A percentile compares a stretch with the other conserved stretches of the same genome.
These are phyloP conservation scores for Cladophialophora psammophila DNA, from an alignment of 2,329 filamentous ascomycete genomes.

Conservation along the genomic window DNA sequence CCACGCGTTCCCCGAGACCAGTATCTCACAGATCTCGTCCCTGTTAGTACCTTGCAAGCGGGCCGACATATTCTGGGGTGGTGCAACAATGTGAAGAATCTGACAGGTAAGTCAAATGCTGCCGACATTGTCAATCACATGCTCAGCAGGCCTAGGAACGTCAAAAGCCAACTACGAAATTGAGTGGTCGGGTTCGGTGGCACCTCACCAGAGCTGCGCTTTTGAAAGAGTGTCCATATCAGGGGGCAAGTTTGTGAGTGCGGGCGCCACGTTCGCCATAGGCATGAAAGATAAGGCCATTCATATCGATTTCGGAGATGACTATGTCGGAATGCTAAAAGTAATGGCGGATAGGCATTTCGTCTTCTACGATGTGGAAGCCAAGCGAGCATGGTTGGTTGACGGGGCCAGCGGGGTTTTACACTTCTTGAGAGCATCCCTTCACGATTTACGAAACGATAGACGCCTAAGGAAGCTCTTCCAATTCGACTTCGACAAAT, in stretches of 20 bases:
- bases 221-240: constrained; percentile 43
- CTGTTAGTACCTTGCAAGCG: constrained; percentile 25
- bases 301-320: constrained; percentile 33
- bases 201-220: constrained; percentile 1
- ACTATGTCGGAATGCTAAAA: constrained; percentile 42
- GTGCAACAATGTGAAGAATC: constrained; percentile 36
- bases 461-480: constrained; percentile 14
- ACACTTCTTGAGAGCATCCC: constrained; percentile 47
- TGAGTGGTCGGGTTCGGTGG: neutral
- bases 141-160: neutral
- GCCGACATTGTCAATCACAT: constrained; percentile 10
- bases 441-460: constrained; percentile 34
- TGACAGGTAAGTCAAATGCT: constrained; percentile 1
- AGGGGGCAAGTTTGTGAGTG: constrained; percentile 42
- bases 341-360: constrained; percentile 44
- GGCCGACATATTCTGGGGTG: constrained; percentile 48
- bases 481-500: constrained; percentile 21
- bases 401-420: constrained; percentile 49
- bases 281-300: constrained; percentile 43
- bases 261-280: constrained; percentile 38
- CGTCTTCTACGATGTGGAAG: constrained; percentile 40
- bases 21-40: neutral
- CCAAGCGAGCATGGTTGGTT: constrained; percentile 42
- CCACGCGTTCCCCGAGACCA: neutral
- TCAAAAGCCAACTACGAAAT: neutral